Percentiles rank a stretch among this genome's conserved stretches.
phyloP scores from a whole-genome alignment of 768 basidiomycete species.

The Panaeolus cyanescens region DNA sequence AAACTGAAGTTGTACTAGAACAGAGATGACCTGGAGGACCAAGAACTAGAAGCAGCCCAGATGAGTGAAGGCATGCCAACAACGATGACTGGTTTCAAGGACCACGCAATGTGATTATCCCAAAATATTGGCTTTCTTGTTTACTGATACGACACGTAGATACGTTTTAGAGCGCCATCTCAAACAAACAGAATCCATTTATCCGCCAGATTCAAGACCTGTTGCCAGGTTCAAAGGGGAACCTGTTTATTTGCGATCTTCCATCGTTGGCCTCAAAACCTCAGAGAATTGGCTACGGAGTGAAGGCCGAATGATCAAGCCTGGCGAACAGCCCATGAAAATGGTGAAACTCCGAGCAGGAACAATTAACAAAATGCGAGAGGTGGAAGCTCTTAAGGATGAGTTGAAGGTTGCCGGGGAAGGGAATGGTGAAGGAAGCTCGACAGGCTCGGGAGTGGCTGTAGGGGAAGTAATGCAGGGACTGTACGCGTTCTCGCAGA shows the following conservation, averaged over 20 bases:
- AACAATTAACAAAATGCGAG: conserved; percentile 78
- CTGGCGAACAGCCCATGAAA: conserved; percentile 85
- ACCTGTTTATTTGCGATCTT: conserved; percentile 83
- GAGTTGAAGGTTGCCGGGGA: conserved; percentile 42
- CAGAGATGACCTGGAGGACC: conserved; percentile 92
- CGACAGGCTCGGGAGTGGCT: conserved; percentile 19
- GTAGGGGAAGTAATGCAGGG: conserved; percentile 73
- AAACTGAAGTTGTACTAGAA: conserved; percentile 50
- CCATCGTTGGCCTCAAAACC: conserved; percentile 85
- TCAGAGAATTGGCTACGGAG: conserved; percentile 94
- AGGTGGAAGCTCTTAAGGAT: conserved; percentile 51
- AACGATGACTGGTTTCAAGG: conserved; percentile 89
- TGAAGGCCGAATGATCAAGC: conserved; percentile 70
- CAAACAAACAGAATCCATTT: conserved; percentile 82
- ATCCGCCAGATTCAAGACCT: conserved; percentile 55
- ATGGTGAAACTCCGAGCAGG: conserved; percentile 83
- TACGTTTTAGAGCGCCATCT: conserved; percentile 85
- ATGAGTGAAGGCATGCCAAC: conserved; percentile 92
- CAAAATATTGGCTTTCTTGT: background rate
- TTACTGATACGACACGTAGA: conserved; percentile 12
- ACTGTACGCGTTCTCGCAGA: conserved; percentile 83
- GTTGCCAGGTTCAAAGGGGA: conserved; percentile 85
- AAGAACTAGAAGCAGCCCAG: conserved; percentile 77
- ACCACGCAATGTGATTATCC: conserved; percentile 79
- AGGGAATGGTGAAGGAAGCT: conserved; percentile 29